These are phyloP conservation scores for Calonectria pseudoreteaudii DNA, from an alignment of 2,329 filamentous ascomycete genomes.

Conservation along the genomic window DNA sequence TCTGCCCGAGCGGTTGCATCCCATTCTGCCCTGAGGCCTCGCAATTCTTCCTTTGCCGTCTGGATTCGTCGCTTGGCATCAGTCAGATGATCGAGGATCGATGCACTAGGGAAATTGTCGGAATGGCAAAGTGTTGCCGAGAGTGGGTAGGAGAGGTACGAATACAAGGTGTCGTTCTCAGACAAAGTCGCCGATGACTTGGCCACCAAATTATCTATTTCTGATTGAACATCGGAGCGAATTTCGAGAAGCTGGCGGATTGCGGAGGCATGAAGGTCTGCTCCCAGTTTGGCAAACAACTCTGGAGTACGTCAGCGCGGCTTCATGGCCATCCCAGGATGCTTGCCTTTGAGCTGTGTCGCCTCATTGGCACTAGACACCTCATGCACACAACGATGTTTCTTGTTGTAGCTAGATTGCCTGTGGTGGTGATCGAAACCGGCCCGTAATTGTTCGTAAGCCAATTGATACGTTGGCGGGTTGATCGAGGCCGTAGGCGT, in stretches of 20 bases:
- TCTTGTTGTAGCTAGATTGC: background rate
- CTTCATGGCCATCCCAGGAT: fast-evolving
- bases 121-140: conserved; percentile 47
- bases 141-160: conserved; percentile 47
- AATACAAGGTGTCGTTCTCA: conserved; percentile 41
- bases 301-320: conserved; percentile 30
- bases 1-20: conserved; percentile 38
- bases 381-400: fast-evolving
- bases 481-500: conserved; percentile 16
- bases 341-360: conserved; percentile 37
- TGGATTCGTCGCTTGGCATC: conserved; percentile 36
- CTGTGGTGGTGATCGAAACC: conserved; percentile 27
- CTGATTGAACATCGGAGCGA: conserved; percentile 36
- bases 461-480: conserved; percentile 14
- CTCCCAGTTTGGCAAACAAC: conserved; percentile 38
- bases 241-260: conserved; percentile 36
- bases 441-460: conserved; percentile 42
- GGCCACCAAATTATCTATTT: conserved; percentile 34
- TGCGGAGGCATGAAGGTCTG: conserved; percentile 34
- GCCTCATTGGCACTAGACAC: conserved; percentile 17
- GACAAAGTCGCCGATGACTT: conserved; percentile 31
- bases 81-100: conserved; percentile 41
- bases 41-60: conserved; percentile 40
- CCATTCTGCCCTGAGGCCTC: conserved; percentile 39
- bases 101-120: conserved; percentile 36